Evolutionary conservation across 2,329 filamentous ascomycete species (phyloP).

Genomic region (Pyricularia grisea): DNA sequence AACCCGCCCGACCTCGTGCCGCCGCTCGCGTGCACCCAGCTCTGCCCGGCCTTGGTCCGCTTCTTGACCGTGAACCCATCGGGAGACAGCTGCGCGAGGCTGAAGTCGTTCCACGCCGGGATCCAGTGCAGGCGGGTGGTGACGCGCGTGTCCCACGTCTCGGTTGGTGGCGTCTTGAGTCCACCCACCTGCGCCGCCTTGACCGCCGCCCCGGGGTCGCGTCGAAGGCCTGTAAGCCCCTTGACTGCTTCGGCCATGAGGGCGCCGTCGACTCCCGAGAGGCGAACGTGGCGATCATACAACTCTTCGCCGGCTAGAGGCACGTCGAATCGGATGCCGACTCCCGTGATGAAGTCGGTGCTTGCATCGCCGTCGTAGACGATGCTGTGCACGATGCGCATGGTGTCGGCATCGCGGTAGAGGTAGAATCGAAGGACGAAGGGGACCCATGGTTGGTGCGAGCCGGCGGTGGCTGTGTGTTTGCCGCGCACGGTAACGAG

Average conservation of each 20-base stretch:
- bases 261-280: conserved; percentile 45
- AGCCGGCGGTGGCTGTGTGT: conserved; percentile 31
- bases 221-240: conserved; percentile 48
- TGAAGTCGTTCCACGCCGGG: conserved; percentile 49
- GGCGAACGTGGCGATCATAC: conserved; percentile 49
- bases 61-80: conserved; percentile 54
- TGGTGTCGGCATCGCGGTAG: conserved; percentile 44
- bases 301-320: conserved; percentile 41
- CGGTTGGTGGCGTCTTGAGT: conserved; percentile 27
- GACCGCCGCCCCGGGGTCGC: conserved; percentile 40
- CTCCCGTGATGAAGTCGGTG: conserved; percentile 40
- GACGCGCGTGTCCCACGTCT: conserved; percentile 36
- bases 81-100: conserved; percentile 44
- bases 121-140: conserved; percentile 42
- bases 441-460: conserved; percentile 32
- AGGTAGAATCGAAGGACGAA: conserved; percentile 49
- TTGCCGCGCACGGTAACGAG: conserved; percentile 3
- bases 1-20: conserved; percentile 46
- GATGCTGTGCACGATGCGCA: conserved; percentile 46
- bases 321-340: conserved; percentile 46
- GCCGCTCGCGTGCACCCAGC: conserved; percentile 49
- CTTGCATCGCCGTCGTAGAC: conserved; percentile 40
- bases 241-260: conserved; percentile 48
- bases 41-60: conserved; percentile 44
- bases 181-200: conserved; percentile 41